phyloP scores from a whole-genome alignment of 2,329 filamentous ascomycete genomes.

The Apiospora aurea region DNA sequence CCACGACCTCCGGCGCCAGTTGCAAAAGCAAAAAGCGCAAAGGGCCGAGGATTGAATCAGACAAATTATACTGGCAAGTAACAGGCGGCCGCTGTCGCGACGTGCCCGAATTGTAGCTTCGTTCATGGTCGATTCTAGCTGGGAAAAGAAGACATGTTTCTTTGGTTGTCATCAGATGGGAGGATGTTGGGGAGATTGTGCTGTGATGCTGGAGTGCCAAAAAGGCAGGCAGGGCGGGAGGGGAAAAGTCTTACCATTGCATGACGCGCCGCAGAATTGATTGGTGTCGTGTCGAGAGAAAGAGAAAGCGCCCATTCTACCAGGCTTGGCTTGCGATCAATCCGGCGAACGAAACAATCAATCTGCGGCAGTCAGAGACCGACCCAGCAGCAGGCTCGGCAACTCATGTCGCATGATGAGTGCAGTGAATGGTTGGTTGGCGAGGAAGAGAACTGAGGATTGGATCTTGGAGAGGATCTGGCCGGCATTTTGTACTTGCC shows the following conservation, averaged over 20 bases:
- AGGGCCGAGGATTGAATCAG: constrained; percentile 58
- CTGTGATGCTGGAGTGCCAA: background rate
- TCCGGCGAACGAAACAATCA: background rate
- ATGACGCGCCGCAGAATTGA: constrained; percentile 10
- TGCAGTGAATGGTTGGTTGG: background rate
- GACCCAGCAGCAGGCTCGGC: background rate
- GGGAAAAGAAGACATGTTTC: constrained; percentile 83
- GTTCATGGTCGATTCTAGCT: constrained; percentile 86
- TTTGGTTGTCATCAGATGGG: constrained; percentile 75
- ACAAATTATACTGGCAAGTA: constrained; percentile 92
- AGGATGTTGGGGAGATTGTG: constrained; percentile 43
- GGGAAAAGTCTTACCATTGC: constrained; percentile 9
- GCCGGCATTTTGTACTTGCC: constrained; percentile 18
- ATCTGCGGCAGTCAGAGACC: constrained; percentile 5
- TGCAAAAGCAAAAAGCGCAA: background rate
- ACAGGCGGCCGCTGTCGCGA: constrained; percentile 68
- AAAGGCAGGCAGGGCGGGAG: constrained; percentile 13
- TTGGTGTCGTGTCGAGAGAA: background rate
- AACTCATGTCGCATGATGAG: background rate
- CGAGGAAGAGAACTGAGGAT: background rate
- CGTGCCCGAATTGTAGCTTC: constrained; percentile 56
- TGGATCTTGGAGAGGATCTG: constrained; percentile 7
- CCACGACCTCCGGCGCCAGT: constrained; percentile 22
- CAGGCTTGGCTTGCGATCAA: background rate
- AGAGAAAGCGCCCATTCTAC: background rate